Evolutionary conservation across 306 rosid species (phyloP), one percentile per base, ranked within the genome.

Genomic region (Astragalus glycyphyllos): DNA sequence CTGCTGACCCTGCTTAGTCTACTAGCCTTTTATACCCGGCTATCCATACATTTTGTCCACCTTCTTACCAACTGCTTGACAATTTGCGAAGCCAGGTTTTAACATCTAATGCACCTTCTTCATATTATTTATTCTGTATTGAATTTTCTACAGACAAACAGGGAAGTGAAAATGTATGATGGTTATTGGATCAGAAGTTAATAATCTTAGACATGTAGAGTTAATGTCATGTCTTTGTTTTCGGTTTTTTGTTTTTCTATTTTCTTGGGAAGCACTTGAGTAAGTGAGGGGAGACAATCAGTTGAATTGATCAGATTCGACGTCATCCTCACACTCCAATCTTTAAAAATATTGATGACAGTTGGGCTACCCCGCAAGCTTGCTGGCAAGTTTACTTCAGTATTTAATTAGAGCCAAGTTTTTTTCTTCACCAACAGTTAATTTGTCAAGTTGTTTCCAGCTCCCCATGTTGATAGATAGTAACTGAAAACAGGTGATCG

Each of bases 381-480:
- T 48, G 31, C 40, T 31, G 35, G 66, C 5, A 4, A 63, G 14
- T 54, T 54, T 44, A 16, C 32, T 26, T 54, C 49, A 4, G 8
- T 40, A 29, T 40, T 53, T 64, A 41, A 47, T 45, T 40, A 64
- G 54, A 26, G 31, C 44, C 46, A 16, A 60, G 66, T 60, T 37
- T 13, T 51, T 63, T 26, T 74, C 26, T 35, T 38, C 54, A 64
- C 42, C 46, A 11, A 64, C 54, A 29, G 14, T 11, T 71, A 50
- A 17, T 12, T 17, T 51, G 29, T 53, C 49, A 68, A 16, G 13
- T 46, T 71, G 58, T 16, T 34, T 71, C 58, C 47, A 12, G 63
- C 53, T 53, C 60, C 34, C 12, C 41, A 13, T 26, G 23, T 60
- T 50, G 12, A 14, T 72, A 34, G 70, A 61, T 40, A 14, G 20